Evolutionary conservation across 306 rosid genomes (phyloP), one percentile per base, ranked within the genome.

Genomic region (Pyrus betulifolia): DNA sequence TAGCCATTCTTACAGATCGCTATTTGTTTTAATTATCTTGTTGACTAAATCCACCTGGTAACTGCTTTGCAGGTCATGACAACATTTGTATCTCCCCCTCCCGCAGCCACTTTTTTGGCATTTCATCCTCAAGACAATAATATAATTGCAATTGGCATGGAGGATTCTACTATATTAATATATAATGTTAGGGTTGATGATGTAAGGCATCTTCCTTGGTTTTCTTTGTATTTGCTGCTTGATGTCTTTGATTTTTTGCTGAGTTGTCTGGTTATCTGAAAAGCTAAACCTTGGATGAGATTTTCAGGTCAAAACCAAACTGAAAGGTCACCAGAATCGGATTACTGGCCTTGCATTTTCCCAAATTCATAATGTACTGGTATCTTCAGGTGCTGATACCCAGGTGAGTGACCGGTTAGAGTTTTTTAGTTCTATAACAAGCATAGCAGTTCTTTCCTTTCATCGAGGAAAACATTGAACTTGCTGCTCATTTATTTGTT

Each of bases 111-210:
- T 35, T 84, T 84, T 74, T 78, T 84, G 77, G 87, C 87, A 57
- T 84, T 84, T 65, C 87, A 84, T 71, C 87, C 87, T 23, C 84
- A 84, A 80, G 87, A 84, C 67, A 84, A 84, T 62, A 84, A 84
- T 59, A 84, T 84, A 68, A 82, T 84, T 74, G 87, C 87, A 23
- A 78, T 84, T 55, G 87, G 87, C 73, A 84, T 84, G 87, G 87
- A 84, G 71, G 87, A 84, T 75, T 84, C 87, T 58, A 61, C 87
- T 28, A 84, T 84, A 63, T 80, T 80, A 65, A 84, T 84, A 30
- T 84, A 80, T 31, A 84, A 84, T 76, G 87, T 84, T 31, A 80
- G 87, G 82, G 84, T 84, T 70, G 87, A 80, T 70, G 87, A 84
- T 82, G 87, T 84, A 75, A 79, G 19, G 22, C 27, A 27, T 31